Conservation (phyloP, 192 early-diverging fungal genomes). For the Umbelopsis ramanniana region DNA sequence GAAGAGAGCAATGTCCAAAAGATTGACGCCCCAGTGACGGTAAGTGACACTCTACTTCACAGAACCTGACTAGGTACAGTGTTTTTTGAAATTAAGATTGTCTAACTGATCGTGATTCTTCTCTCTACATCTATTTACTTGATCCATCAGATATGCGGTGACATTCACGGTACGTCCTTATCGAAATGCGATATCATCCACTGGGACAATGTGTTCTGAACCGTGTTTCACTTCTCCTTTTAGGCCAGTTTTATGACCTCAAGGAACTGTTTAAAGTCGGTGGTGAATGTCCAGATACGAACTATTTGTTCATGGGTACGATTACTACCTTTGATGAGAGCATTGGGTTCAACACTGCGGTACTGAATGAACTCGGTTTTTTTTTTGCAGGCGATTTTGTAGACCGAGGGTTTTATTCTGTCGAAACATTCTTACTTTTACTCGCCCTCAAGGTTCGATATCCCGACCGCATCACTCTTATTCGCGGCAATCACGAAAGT, state of each 20-base stretch:
- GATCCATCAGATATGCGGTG: constrained; percentile 74
- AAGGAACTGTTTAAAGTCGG: constrained; percentile 93
- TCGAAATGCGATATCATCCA: too few relatives aligned
- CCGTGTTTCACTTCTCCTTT: neutral
- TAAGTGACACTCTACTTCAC: constrained; percentile 41
- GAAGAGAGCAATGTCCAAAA: constrained; percentile 97
- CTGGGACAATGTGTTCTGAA: neutral
- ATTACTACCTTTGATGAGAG: neutral
- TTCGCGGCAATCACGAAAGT: constrained; percentile 94
- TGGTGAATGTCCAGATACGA: constrained; percentile 95
- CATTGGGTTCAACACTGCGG: neutral
- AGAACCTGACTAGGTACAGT: too few relatives aligned
- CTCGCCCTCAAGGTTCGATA: constrained; percentile 94
- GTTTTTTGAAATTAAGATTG: too few relatives aligned
- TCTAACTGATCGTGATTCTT: neutral
- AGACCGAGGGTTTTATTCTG: constrained; percentile 94
- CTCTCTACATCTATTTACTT: neutral
- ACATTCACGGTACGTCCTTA: constrained; percentile 81
- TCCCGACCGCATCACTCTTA: constrained; percentile 91
- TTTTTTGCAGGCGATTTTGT: constrained; percentile 80
- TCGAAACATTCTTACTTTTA: constrained; percentile 96
- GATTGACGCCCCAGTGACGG: constrained; percentile 95
- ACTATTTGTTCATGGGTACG: constrained; percentile 95
- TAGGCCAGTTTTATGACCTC: constrained; percentile 90
- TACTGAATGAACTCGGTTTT: neutral